Evolutionary conservation across 148 eudicot genomes (phyloP), one percentile per base, ranked within the genome.

Genomic region (Nepenthes mirabilis): DNA sequence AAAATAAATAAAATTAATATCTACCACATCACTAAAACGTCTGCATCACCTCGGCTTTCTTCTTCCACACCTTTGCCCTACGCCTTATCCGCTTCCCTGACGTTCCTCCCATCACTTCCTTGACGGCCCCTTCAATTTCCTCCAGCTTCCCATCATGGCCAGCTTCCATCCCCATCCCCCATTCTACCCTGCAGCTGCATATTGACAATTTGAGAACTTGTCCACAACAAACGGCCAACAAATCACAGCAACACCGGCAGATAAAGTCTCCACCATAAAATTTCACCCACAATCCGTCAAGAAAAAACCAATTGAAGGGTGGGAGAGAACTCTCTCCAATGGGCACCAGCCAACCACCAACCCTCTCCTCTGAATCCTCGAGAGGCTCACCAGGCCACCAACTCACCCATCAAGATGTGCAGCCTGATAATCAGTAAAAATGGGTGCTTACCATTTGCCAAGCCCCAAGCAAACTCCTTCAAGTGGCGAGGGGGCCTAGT

Each of bases 281-380:
- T 76, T 80, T 81, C 81, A 80, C 37, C 84, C 83, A 33, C 72
- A 70, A 6, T 76, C 81, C 2, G 76, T 76, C 23, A 80, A 34
- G 45, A 76, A 76, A 1, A 36, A 56, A 0, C 60, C 72, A 9
- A 75, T 51, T 0, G 79, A 68, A n/a, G 72, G 72, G 45, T 75
- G 72, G 34, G 14, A 6, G 4, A 75, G 53, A 56, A 75, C 75
- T 56, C 56, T 60, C 36, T 75, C 70, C 14, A 71, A 75, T 2
- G 49, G 34, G 6, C 75, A 71, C 75, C 79, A 71, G 7, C 72
- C 33, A 0, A 63, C 52, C 1, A 71, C 2, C 60, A 71, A 14
- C 1, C 79, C 72, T 9, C 60, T 67, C 1, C 34, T 70, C 11
- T 60, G 37, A 4, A 65, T 71, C 70, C 35, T 59, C 63, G 47